Percentiles rank a stretch among this genome's conserved stretches.
phyloP scores from a whole-genome alignment of 805 yeast genomes.

The Deakozyma indianensis region DNA sequence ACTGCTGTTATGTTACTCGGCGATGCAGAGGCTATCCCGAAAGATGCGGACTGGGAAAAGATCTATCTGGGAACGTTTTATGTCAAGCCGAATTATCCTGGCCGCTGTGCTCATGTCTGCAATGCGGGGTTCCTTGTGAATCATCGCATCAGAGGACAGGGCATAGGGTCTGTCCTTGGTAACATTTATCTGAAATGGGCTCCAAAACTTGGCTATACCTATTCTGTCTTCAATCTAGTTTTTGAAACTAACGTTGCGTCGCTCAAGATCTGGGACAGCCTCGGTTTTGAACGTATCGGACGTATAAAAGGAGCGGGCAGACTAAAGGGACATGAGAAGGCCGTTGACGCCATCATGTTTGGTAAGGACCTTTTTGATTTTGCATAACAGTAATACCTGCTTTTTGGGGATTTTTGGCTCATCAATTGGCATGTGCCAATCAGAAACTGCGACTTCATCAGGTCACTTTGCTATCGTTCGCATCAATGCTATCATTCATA shows the following conservation, averaged over 20 bases:
- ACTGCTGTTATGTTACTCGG: slow-evolving; percentile 47
- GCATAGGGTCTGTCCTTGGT: slow-evolving; percentile 62
- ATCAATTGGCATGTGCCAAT: background rate
- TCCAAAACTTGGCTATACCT: slow-evolving; percentile 61
- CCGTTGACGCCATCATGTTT: slow-evolving; percentile 64
- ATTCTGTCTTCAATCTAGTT: slow-evolving; percentile 79
- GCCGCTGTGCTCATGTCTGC: slow-evolving; percentile 75
- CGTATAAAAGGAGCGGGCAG: slow-evolving; percentile 57
- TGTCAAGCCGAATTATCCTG: slow-evolving; percentile 75
- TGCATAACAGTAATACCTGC: too few species aligned
- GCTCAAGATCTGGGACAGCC: slow-evolving; percentile 60
- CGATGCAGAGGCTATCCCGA: slow-evolving; percentile 14
- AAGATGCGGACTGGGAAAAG: slow-evolving; percentile 29
- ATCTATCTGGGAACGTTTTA: slow-evolving; percentile 58
- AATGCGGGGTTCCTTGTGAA: slow-evolving; percentile 78
- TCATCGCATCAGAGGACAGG: slow-evolving; percentile 42
- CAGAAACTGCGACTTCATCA: too few species aligned
- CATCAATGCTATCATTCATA: too few species aligned
- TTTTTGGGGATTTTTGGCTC: background rate
- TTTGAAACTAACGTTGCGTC: slow-evolving; percentile 72
- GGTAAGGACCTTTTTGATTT: slow-evolving; percentile 51
- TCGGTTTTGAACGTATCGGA: slow-evolving; percentile 76
- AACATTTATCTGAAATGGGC: slow-evolving; percentile 54
- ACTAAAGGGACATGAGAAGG: slow-evolving; percentile 45
- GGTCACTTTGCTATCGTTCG: too few species aligned